Conservation (phyloP, 2,329 filamentous ascomycete species). For the Trichoderma pleuroti region DNA sequence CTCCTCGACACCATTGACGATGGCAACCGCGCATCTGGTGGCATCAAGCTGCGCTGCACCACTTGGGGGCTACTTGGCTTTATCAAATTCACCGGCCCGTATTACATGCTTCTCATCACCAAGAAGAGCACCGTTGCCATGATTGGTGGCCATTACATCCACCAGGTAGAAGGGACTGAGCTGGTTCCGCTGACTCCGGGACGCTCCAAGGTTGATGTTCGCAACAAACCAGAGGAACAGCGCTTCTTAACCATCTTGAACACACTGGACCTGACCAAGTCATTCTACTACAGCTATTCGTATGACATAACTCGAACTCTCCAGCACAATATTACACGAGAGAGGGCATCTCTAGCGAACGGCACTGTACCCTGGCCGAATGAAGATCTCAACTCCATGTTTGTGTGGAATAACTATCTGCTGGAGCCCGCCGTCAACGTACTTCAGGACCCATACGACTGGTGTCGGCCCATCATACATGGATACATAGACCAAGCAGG, state of each 20-base stretch:
- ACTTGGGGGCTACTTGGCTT: slow-evolving; percentile 95
- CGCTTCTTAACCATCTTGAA: slow-evolving; percentile 85
- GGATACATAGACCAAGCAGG: slow-evolving; percentile 90
- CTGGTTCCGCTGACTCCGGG: slow-evolving; percentile 80
- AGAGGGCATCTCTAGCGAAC: slow-evolving; percentile 66
- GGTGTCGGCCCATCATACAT: slow-evolving; percentile 94
- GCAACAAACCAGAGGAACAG: slow-evolving; percentile 75
- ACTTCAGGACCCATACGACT: slow-evolving; percentile 82
- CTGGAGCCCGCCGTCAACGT: slow-evolving; percentile 68
- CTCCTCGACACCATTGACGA: slow-evolving; percentile 93
- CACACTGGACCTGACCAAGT: slow-evolving; percentile 83
- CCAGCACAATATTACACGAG: slow-evolving; percentile 84
- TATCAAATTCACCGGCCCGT: slow-evolving; percentile 90
- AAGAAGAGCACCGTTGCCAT: slow-evolving; percentile 95
- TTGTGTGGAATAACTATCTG: slow-evolving; percentile 94
- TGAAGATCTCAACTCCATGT: slow-evolving; percentile 85
- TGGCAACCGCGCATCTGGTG: slow-evolving; percentile 86
- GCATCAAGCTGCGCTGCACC: slow-evolving; percentile 82
- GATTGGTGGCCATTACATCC: slow-evolving; percentile 93
- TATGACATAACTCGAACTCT: slow-evolving; percentile 92
- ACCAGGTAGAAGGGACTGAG: slow-evolving; percentile 92
- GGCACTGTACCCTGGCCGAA: slow-evolving; percentile 57
- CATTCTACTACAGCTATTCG: slow-evolving; percentile 98
- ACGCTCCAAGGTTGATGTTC: slow-evolving; percentile 70
- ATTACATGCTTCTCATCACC: slow-evolving; percentile 96